Base-by-base conservation (phyloP, 2,329 filamentous ascomycete genomes). In the Tolypocladium album region DNA sequence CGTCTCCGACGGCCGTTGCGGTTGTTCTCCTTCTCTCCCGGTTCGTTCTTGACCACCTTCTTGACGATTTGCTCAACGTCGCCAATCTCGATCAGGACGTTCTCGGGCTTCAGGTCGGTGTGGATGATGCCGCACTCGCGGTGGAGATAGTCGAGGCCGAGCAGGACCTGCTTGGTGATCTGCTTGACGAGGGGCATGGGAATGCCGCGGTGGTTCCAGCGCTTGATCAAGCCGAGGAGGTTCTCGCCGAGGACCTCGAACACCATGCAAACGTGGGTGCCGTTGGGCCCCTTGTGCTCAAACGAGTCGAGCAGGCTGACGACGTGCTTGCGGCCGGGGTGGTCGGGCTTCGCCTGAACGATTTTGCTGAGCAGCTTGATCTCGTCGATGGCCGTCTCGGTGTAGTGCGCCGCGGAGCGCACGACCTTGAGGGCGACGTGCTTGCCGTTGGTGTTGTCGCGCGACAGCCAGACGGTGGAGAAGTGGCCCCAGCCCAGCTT, bases 401-500 rank as follows among this genome's bases (percentile, higher is more conserved):
- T 97, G 77, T 99, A 99, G 79, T 99, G 94, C 62, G 93, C 92
- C 61, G 94, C 94, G 42, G 93, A 97, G 68, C 94, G 90, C 64
- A 99, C 94, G 62, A 99, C 93, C 78, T 99, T 99, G 68, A 99
- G 83, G 60, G 94, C 94, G 70, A 99, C 94, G 74, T 99, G 94
- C 78, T 95, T 97, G 71, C 88, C 87, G 61, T 87, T 92, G 61
- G 81, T 85, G 70, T 95, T 96, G 78, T 97, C 93, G 74, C 89
- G 78, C 64, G 85, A 88, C 55, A 88, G 76, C 86, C 86, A 97
- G 67, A 97, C 93, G 40, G 93, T 99, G n/a, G 93, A 97, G 78
- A 97, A 99, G 72, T 97, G 93, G 64, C 94, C 94, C 93, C 93
- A 97, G 67, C 93, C 93, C 58, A 97, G 82, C 80, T 97, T 97